Evolutionary conservation across 768 basidiomycete species (phyloP).

Genomic region (Kwoniella sp.): DNA sequence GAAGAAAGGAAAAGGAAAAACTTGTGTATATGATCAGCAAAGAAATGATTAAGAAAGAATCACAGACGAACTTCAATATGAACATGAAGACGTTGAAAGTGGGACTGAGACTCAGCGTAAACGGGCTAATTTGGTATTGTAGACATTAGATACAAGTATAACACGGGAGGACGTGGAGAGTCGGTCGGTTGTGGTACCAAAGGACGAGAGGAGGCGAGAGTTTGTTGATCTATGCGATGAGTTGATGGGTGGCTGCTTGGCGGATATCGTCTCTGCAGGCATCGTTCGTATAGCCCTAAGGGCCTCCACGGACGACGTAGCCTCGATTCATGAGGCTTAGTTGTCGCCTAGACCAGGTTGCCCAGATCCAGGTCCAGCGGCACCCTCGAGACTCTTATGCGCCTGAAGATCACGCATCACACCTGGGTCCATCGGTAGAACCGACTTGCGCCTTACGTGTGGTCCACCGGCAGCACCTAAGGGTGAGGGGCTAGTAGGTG

Average conservation of each 20-base stretch:
- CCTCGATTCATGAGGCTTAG: background rate
- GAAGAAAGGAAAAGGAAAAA: too few relatives aligned
- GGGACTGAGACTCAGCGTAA: too few relatives aligned
- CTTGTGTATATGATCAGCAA: too few relatives aligned
- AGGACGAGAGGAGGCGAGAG: background rate
- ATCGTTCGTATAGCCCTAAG: background rate
- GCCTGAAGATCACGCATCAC: slow-evolving; percentile 55
- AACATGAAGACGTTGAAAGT: too few relatives aligned
- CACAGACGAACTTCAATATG: too few relatives aligned
- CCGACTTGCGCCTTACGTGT: slow-evolving; percentile 92
- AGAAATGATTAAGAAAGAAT: background rate
- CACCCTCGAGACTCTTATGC: background rate
- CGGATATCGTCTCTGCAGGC: background rate
- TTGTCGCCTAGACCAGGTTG: background rate
- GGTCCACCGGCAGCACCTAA: slow-evolving; percentile 52
- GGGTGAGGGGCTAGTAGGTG: slow-evolving; percentile 29
- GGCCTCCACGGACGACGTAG: too few relatives aligned
- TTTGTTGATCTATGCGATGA: background rate
- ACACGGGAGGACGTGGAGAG: background rate
- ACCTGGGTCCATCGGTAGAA: slow-evolving; percentile 67
- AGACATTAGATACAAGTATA: background rate
- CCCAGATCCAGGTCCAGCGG: background rate
- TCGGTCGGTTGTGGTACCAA: background rate
- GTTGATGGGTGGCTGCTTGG: background rate
- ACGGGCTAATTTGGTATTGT: background rate